Conservation (phyloP, 768 basidiomycete genomes). For the Agrocybe praecox region DNA sequence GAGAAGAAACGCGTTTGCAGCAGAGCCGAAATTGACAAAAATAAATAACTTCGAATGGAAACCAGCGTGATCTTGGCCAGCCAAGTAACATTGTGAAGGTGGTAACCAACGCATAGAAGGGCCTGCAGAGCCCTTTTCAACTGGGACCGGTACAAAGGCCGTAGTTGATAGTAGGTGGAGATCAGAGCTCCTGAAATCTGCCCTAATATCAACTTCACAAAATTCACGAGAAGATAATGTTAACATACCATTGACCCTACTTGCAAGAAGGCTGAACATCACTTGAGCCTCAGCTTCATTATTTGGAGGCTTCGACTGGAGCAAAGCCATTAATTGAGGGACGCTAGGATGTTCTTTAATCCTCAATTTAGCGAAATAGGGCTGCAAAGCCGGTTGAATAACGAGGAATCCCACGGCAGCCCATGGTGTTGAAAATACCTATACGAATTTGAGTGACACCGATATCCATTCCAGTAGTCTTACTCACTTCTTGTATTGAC, state of each 20-base stretch:
- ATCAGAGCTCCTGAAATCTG: conserved; percentile 63
- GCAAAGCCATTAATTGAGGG: conserved; percentile 54
- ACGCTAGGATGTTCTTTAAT: conserved; percentile 72
- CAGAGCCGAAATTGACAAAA: conserved; percentile 85
- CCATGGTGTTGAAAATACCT: conserved; percentile 79
- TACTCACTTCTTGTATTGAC: conserved; percentile 63
- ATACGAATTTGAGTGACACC: neutral
- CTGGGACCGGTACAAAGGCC: conserved; percentile 67
- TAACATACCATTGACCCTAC: conserved; percentile 41
- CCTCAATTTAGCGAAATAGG: conserved; percentile 66
- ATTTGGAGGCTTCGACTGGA: conserved; percentile 62
- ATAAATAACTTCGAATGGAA: conserved; percentile 83
- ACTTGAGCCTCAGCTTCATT: conserved; percentile 53
- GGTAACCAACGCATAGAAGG: conserved; percentile 47
- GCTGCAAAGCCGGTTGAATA: conserved; percentile 52
- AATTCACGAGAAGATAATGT: neutral
- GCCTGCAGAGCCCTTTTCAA: conserved; percentile 27
- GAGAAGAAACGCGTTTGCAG: conserved; percentile 82
- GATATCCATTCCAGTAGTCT: neutral
- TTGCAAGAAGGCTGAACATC: conserved; percentile 73
- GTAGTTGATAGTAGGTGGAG: conserved; percentile 57
- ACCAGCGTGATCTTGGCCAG: conserved; percentile 47
- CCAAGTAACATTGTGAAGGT: conserved; percentile 74
- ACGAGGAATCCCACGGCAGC: conserved; percentile 76
- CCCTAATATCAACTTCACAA: neutral